Evolutionary conservation across 208 protist genomes (phyloP), one percentile per base, ranked within the genome.

Genomic region (Acanthamoeba lenticulata): DNA sequence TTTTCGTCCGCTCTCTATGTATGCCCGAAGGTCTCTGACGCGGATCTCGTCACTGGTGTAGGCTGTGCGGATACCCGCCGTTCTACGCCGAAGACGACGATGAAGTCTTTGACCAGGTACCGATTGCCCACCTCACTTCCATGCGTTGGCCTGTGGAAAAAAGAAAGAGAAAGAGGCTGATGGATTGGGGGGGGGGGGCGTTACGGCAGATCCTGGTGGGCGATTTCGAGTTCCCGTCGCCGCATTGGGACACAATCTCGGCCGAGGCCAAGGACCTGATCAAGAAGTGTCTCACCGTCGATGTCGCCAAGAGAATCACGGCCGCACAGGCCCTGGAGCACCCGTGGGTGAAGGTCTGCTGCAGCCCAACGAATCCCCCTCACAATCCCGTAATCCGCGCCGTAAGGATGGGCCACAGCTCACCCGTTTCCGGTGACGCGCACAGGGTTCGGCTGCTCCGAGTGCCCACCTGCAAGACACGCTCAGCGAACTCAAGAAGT

Each of bases 261-360:
- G 52, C 13, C 21, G 47, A 42, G 24, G 94, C 96, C 21, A 92
- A 92, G 57, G 86, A 97, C 69, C 95, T 98, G 38, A 96, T 98
- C 57, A 86, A 45, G 38, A 34, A 94, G 17, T 86, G 98, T 11
- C 79, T 98, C 4, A 57, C 94, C 21, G 69, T 97, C 1, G 94
- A 97, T 55, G 85, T 95, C 11, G 52, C 42, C 1, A 90, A 96
- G 83, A 49, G 97, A 38, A 62, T 97, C 13, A 94, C 95, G 65
- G 96, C 96, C 7, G 24, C 60, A 1, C 85, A 96, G 55, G 96
- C 96, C 1, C 85, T 97, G 17, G 40, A 94, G 17, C 97, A 98
- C 92, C 95, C 94, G n/a, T 98, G 96, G 96, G 38, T 92, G 29
- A 92, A 92, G 86, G 57, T 55, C 40, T 49, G 7, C 34, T 21